Conservation (phyloP, 345 rosid species). For the Cardamine chenopodiifolia region DNA sequence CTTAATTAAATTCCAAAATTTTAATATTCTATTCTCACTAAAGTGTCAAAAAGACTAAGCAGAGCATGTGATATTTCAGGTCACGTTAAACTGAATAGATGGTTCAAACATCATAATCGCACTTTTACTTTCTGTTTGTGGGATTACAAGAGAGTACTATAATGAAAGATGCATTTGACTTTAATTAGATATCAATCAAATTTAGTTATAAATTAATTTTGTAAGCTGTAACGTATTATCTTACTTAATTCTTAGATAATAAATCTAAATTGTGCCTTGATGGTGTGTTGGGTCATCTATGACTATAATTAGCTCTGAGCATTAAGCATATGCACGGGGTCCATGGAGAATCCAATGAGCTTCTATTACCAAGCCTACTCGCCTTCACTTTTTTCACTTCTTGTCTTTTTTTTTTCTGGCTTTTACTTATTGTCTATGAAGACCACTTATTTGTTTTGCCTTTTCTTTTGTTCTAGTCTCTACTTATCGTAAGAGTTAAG, state of each 20-base stretch:
- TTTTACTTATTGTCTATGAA: slow-evolving; percentile 8
- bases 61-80: slow-evolving; percentile 40
- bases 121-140: slow-evolving; percentile 43
- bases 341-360: slow-evolving; percentile 36
- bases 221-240: slow-evolving; percentile 38
- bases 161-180: slow-evolving; percentile 31
- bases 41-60: slow-evolving; percentile 32
- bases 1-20: neutral
- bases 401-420: neutral
- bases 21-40: slow-evolving; percentile 12
- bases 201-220: neutral
- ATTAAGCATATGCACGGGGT: slow-evolving; percentile 34
- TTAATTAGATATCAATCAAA: slow-evolving; percentile 23
- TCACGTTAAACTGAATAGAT: slow-evolving; percentile 41
- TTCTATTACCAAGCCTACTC: slow-evolving; percentile 11
- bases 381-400: neutral
- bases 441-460: neutral
- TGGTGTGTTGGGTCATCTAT: slow-evolving; percentile 21
- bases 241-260: slow-evolving; percentile 25
- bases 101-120: slow-evolving; percentile 44
- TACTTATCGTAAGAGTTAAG: neutral
- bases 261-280: slow-evolving; percentile 1
- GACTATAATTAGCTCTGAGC: slow-evolving; percentile 37
- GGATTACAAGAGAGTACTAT: slow-evolving; percentile 29
- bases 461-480: neutral